Conservation (phyloP, 768 basidiomycete genomes). For the Kwoniella sp. region DNA sequence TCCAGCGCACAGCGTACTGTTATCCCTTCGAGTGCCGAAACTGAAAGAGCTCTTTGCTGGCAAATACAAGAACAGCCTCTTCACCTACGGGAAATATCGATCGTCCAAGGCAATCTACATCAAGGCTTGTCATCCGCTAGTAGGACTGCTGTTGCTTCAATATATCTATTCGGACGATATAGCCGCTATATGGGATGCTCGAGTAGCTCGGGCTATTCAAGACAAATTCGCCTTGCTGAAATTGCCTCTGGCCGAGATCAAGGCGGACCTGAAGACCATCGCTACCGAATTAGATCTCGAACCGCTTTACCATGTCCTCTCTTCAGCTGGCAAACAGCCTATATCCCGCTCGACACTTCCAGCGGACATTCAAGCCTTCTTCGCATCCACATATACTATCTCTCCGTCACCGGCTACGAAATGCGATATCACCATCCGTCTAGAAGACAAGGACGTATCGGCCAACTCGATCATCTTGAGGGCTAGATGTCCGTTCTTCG, state of each 20-base stretch:
- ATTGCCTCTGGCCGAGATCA: slow-evolving; percentile 60
- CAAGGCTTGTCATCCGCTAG: slow-evolving; percentile 65
- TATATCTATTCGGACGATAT: slow-evolving; percentile 89
- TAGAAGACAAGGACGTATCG: slow-evolving; percentile 67
- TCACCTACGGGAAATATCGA: slow-evolving; percentile 9
- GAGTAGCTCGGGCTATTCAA: slow-evolving; percentile 62
- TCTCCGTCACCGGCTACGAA: slow-evolving; percentile 1
- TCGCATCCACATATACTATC: slow-evolving; percentile 51
- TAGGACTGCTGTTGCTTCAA: slow-evolving; percentile 72
- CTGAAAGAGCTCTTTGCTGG: slow-evolving; percentile 23
- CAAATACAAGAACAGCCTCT: slow-evolving; percentile 12
- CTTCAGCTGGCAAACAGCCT: slow-evolving; percentile 64
- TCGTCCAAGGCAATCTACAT: slow-evolving; percentile 54
- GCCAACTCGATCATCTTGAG: slow-evolving; percentile 77
- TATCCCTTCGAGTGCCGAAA: slow-evolving; percentile 30
- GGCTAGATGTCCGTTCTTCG: slow-evolving; percentile 79
- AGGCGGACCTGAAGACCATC: slow-evolving; percentile 66
- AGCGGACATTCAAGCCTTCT: slow-evolving; percentile 62
- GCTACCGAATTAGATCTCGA: slow-evolving; percentile 66
- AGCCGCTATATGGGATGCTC: slow-evolving; percentile 79
- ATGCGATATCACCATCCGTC: slow-evolving; percentile 67
- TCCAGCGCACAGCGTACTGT: slow-evolving; percentile 42
- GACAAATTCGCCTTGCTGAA: slow-evolving; percentile 51
- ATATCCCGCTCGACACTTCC: slow-evolving; percentile 60
- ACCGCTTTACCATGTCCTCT: slow-evolving; percentile 62